Evolutionary conservation across 1,139 yeast genomes (phyloP).

Genomic region (Kurtzmaniella natalensis): DNA sequence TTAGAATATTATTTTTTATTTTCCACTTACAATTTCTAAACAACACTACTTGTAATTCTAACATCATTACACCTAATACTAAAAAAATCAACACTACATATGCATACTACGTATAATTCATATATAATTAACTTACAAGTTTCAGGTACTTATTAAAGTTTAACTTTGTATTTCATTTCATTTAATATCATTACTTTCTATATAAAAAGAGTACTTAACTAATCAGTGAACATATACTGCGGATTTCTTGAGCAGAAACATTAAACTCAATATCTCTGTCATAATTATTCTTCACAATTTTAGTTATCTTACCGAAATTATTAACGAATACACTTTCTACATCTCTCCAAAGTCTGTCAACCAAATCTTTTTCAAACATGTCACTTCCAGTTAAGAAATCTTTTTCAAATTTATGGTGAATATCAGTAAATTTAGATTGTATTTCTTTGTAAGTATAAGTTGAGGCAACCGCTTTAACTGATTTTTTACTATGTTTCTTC

Average conservation of each 20-base stretch:
- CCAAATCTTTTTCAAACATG: constrained; percentile 44
- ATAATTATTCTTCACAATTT: constrained; percentile 31
- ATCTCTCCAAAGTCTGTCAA: constrained; percentile 42
- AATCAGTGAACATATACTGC: constrained; percentile 9
- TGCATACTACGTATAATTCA: no score
- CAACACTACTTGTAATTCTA: no score
- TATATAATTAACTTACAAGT: no score
- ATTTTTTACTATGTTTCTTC: constrained; percentile 59
- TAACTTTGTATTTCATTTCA: no score
- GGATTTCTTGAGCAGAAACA: constrained; percentile 33
- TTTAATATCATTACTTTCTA: no score
- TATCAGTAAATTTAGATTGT: constrained; percentile 47
- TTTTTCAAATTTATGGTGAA: constrained; percentile 53
- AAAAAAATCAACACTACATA: no score
- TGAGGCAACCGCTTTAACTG: constrained; percentile 52
- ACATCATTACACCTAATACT: no score
- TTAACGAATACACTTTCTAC: constrained; percentile 33
- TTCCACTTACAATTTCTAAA: no score
- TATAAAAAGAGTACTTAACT: not conserved
- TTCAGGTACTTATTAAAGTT: no score
- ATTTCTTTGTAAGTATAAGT: constrained; percentile 60
- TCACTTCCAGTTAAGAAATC: constrained; percentile 49
- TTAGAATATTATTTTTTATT: no score
- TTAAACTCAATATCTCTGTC: constrained; percentile 40
- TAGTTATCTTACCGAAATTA: constrained; percentile 35